Base-by-base conservation (phyloP, 2,329 filamentous ascomycete genomes). In the Furcasterigmium furcatum region DNA sequence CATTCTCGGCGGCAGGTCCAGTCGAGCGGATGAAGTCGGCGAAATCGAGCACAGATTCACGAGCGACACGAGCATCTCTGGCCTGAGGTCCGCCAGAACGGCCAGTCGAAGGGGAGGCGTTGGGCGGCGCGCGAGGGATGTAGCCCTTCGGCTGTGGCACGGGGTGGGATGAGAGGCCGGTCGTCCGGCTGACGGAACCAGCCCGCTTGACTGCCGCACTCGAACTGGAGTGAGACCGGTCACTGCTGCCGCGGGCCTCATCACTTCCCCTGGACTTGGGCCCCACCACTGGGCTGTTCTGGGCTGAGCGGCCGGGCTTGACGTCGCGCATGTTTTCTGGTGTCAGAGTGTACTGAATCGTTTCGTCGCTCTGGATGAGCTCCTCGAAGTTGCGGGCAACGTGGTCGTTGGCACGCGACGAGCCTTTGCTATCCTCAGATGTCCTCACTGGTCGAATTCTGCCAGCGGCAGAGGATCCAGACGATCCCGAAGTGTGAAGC, bases 11-110 rank as follows among this genome's bases (percentile, higher is more conserved):
- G n/a, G 74, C 60, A 14, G 92, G 87, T 2, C 89, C 90, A 24
- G 90, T 95, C 1, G 87, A 88, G 48, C 89, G 85, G 57, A 95
- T 89, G 61, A 96, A 96, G 48, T 95, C 87, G 19, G 90, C 88
- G 67, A 96, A 89, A 57, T 96, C 91, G 38, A 83, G 76, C 9
- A 86, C 80, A 0, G 89, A 89, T 50, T 91, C 87, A 5, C 76
- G 73, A 9, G 82, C 76, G 9, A 87, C 73, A 50, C 86, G 79
- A 2, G 90, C 84, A 53, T 96, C 91, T 51, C 91, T 80, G 20
- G 90, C 82, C 36, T 66, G 64, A 9, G 62, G 57, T 5, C 48
- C 54, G 19, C 56, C 60, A 19, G 55, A 52, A 18, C 65, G 65
- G n/a, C 59, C 49, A 38, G 61, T 67, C 7, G 61, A 57, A 34